Evolutionary conservation across 2,329 filamentous ascomycete species (phyloP), one percentile per base, ranked within the genome.

Genomic region (Cadophora gregata): DNA sequence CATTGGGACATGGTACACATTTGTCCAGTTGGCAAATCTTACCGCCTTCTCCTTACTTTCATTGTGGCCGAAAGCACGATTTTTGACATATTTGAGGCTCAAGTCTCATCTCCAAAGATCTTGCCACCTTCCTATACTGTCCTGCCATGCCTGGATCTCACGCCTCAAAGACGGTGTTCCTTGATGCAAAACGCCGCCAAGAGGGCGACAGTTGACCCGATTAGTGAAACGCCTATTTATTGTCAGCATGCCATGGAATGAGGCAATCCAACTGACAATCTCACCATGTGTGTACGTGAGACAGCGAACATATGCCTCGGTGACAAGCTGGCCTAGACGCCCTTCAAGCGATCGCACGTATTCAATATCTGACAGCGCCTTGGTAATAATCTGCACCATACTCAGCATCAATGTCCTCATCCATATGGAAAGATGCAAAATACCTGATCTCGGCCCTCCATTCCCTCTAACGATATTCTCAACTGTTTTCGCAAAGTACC

Each of bases 241-340:
- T 33, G 16, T 14, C 24, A 61, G 36, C 27, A 50, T 24, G 38
- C 45, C 36, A 38, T 60, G 27, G 45, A 60, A 21, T 33, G 38
- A 36, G 16, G 33, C 53, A 45, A 51, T 36, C 12, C 2, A 33
- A n/a, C 45, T 24, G 16, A 25, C 27, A 36, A 71, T 21, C 78
- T 80, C 65, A 72, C 68, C 67, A 65, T 74, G 71, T 42, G 65
- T 73, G 64, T 71, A 72, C 9, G 66, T 62, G 9, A 74, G 63
- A 60, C 71, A 73, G 25, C 65, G 63, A 5, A 73, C 64, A 67
- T 72, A 73, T 21, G 58, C 70, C 7, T 38, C 53, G 5, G 67
- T 69, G n/a, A 74, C 71, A 10, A 73, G 25, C 21, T 65, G 51
- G 38, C 65, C 63, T 12, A 73, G 36, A 12, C 27, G 19, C 3